phyloP scores from a whole-genome alignment of 139 green algal species.

The Picochlorum sp. region DNA sequence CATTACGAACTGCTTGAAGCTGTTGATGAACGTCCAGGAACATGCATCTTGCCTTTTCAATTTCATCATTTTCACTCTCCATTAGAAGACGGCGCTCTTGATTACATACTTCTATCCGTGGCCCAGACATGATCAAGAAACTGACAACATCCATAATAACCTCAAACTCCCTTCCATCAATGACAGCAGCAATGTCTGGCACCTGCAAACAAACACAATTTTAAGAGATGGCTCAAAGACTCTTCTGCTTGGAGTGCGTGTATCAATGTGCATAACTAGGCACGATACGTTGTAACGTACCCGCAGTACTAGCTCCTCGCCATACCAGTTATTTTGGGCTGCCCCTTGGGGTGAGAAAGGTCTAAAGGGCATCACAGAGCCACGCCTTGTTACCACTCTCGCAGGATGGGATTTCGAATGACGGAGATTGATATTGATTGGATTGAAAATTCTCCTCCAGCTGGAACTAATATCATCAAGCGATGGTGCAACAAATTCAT shows the following conservation, averaged over 20 bases:
- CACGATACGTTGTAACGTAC: too few species aligned
- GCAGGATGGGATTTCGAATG: slow-evolving; percentile 16
- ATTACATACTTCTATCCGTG: slow-evolving; percentile 8
- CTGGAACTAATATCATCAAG: not conserved
- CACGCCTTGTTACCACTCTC: not conserved
- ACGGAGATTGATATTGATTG: slow-evolving; percentile 34
- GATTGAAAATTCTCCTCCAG: slow-evolving; percentile 23
- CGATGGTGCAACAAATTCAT: not conserved
- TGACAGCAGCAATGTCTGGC: slow-evolving; percentile 26
- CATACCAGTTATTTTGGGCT: not conserved
- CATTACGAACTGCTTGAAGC: not conserved
- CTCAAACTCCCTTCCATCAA: slow-evolving; percentile 58
- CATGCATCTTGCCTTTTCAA: too few species aligned
- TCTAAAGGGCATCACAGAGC: not conserved
- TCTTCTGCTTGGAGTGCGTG: not conserved
- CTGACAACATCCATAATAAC: slow-evolving; percentile 43
- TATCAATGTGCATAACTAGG: not conserved
- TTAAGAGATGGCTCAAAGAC: not conserved
- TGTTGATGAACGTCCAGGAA: not conserved
- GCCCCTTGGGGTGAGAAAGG: not conserved
- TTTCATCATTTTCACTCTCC: not conserved
- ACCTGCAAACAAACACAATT: slow-evolving; percentile 8
- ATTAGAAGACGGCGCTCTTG: slow-evolving; percentile 9
- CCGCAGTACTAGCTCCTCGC: not conserved
- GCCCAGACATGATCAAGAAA: slow-evolving; percentile 16